Conservation (phyloP, 441 rosid genomes). For the Geranium incanum region DNA sequence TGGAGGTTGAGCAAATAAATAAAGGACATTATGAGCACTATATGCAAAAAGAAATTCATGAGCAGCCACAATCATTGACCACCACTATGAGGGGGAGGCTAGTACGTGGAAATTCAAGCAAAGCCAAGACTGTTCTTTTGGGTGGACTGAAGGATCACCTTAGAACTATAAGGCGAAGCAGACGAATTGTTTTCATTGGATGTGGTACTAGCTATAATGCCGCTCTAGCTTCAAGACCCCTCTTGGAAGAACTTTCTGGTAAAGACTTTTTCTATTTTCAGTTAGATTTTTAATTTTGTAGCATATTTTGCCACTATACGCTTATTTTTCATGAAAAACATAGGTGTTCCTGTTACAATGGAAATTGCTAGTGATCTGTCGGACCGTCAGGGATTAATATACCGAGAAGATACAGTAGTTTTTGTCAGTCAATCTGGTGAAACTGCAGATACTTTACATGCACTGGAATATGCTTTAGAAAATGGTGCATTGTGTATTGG, state of each 20-base stretch:
- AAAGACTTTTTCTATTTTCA: slow-evolving; percentile 20
- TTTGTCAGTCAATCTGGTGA: slow-evolving; percentile 99
- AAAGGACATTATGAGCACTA: slow-evolving; percentile 83
- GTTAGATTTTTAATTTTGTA: slow-evolving; percentile 3
- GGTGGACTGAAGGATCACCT: slow-evolving; percentile 96
- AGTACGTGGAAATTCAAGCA: slow-evolving; percentile 74
- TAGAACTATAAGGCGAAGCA: slow-evolving; percentile 77
- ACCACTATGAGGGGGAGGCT: slow-evolving; percentile 97
- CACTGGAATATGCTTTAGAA: slow-evolving; percentile 76
- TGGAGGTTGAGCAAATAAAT: slow-evolving; percentile 97
- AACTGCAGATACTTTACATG: slow-evolving; percentile 88
- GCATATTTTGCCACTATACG: neutral
- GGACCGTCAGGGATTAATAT: slow-evolving; percentile 91
- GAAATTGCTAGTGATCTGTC: slow-evolving; percentile 96
- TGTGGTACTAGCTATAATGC: slow-evolving; percentile 98
- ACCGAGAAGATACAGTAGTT: slow-evolving; percentile 92
- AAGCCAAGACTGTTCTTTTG: slow-evolving; percentile 70
- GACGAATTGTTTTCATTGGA: slow-evolving; percentile 79
- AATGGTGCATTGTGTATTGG: slow-evolving; percentile 97
- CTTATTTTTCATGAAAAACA: slow-evolving; percentile 11
- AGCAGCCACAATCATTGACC: slow-evolving; percentile 87
- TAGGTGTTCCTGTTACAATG: slow-evolving; percentile 90
- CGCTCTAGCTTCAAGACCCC: slow-evolving; percentile 86
- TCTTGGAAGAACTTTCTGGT: slow-evolving; percentile 94
- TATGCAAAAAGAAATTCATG: slow-evolving; percentile 97